Percentiles rank a stretch among this genome's conserved stretches.
phyloP scores from a whole-genome alignment of 2,329 filamentous ascomycete species.

The Hypoxylon sp. region DNA sequence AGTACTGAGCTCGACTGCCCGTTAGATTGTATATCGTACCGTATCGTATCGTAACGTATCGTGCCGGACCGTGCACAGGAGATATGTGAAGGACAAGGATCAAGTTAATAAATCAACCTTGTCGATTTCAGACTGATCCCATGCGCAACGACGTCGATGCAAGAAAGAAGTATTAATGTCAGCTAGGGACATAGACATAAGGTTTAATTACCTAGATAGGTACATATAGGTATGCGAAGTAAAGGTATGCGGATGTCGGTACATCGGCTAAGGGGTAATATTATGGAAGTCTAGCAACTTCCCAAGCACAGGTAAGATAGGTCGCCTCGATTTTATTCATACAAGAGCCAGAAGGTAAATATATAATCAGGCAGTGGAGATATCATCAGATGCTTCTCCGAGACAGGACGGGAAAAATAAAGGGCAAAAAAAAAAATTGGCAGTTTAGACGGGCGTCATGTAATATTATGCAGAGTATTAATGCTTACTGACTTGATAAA shows the following conservation, averaged over 20 bases:
- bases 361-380: conserved; percentile 4
- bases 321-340: neutral
- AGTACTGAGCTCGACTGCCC: conserved; percentile 34
- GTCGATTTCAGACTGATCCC: conserved; percentile 34
- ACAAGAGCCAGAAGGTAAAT: neutral
- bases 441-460: conserved; percentile 8
- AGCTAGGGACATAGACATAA: conserved; percentile 1
- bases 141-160: conserved; percentile 32
- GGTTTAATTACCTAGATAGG: conserved; percentile 13
- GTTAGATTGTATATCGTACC: conserved; percentile 4
- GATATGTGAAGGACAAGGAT: conserved; percentile 24
- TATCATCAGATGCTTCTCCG: conserved; percentile 4
- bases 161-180: conserved; percentile 1
- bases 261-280: conserved; percentile 15
- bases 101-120: conserved; percentile 35
- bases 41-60: conserved; percentile 30
- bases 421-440: conserved; percentile 1
- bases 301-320: neutral
- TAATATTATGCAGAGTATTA: conserved; percentile 3
- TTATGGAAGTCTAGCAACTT: neutral
- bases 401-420: conserved; percentile 9
- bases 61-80: conserved; percentile 19
- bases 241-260: conserved; percentile 2
- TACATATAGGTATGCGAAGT: neutral
- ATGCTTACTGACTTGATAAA: conserved; percentile 2